Evolutionary conservation across 2,329 filamentous ascomycete species (phyloP), one percentile per base, ranked within the genome.

Genomic region (Trichoderma brevicompactum): DNA sequence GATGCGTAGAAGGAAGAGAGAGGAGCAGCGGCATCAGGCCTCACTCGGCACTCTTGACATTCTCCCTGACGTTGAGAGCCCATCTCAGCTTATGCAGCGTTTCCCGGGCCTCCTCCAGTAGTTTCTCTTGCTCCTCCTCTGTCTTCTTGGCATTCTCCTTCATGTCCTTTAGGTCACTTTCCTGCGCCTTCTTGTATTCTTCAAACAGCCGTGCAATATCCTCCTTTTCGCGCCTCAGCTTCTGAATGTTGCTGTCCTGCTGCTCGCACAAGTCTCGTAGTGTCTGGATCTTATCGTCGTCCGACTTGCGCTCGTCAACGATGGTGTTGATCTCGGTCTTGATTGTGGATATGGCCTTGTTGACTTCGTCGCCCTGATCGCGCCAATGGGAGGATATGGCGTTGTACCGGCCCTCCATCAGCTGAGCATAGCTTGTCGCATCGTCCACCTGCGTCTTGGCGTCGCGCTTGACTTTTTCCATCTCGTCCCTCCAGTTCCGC

Each of bases 261-360:
- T 93, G 90, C 69, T 92, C 89, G 74, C 87, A 89, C 38, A 93
- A 81, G 66, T 91, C 87, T 59, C 87, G 83, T 58, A 92, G 79
- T 38, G 85, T 87, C 67, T 80, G 82, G 69, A 90, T 87, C 76
- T 84, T 87, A 72, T 85, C 83, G 70, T 89, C 86, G 71, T 91
- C 88, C 59, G 79, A 79, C 68, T 77, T 80, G 65, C 87, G 80
- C 71, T 88, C 84, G 44, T 83, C 79, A 53, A 83, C 79, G 44
- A 91, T 76, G 9, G 75, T 75, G n/a, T 75, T 76, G 54, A 91
- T 83, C 71, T 88, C 85, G 38, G 75, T 76, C 50, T 80, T 77
- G 71, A 88, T 79, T 67, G 80, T 81, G 41, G 75, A 71, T 44
- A 86, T 76, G 0, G 82, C 79, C 54, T 81, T 79, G 70, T 85